Evolutionary conservation across 108 stramenopile genomes (phyloP).

Genomic region (Skeletonema costatum): DNA sequence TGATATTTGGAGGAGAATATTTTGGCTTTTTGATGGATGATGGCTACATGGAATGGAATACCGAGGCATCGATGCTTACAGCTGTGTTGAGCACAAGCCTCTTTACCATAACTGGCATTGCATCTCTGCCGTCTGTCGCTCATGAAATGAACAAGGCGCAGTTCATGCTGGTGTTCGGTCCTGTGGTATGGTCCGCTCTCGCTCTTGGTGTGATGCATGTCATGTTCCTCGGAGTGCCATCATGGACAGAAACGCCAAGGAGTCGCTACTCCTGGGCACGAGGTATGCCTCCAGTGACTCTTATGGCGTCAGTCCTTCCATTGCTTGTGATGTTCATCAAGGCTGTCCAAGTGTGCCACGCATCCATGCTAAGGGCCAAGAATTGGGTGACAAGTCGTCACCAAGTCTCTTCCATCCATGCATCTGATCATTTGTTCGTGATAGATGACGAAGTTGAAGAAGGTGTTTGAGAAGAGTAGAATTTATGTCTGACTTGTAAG

Average conservation of each 20-base stretch:
- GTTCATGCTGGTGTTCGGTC: slow-evolving; percentile 15
- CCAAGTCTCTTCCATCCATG: slow-evolving; percentile 6
- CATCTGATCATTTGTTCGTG: slow-evolving; percentile 1
- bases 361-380: not conserved
- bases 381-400: not conserved
- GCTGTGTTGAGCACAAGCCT: slow-evolving; percentile 14
- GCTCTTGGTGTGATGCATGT: slow-evolving; percentile 21
- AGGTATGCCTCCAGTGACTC: slow-evolving; percentile 33
- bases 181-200: slow-evolving; percentile 30
- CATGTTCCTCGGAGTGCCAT: slow-evolving; percentile 24
- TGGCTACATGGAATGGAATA: slow-evolving; percentile 24
- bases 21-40: slow-evolving; percentile 10
- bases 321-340: slow-evolving; percentile 25
- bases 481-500: not conserved
- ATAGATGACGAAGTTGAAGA: not conserved
- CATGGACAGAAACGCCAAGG: slow-evolving; percentile 4
- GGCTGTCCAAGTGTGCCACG: slow-evolving; percentile 1
- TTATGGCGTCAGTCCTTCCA: slow-evolving; percentile 26
- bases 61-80: slow-evolving; percentile 20
- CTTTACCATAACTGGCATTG: slow-evolving; percentile 24
- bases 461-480: not conserved
- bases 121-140: slow-evolving; percentile 21
- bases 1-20: slow-evolving; percentile 24
- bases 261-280: slow-evolving; percentile 26
- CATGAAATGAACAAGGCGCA: slow-evolving; percentile 34